These are phyloP conservation scores for Ceratocystis cacaofunesta DNA, from an alignment of 2,329 filamentous ascomycete species.

Conservation along the genomic window DNA sequence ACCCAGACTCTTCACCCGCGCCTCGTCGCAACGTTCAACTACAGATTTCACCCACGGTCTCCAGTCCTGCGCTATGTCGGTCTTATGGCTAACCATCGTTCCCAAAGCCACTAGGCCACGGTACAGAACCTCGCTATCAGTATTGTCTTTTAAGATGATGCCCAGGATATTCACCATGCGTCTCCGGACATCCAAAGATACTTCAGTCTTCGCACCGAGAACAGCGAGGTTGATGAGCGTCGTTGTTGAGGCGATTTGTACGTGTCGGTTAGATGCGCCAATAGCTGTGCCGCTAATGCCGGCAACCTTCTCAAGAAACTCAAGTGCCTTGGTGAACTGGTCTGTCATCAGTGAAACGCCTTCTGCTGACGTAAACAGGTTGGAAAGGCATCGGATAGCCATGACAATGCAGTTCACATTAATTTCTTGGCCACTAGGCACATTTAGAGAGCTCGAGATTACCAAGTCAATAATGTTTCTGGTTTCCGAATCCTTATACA, in stretches of 20 bases:
- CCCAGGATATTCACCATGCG: slow-evolving; percentile 47
- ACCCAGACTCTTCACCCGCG: slow-evolving; percentile 33
- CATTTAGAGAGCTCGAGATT: slow-evolving; percentile 25
- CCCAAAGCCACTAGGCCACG: slow-evolving; percentile 70
- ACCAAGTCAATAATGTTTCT: slow-evolving; percentile 45
- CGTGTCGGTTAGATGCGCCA: slow-evolving; percentile 54
- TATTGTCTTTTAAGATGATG: slow-evolving; percentile 48
- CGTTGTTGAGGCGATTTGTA: slow-evolving; percentile 70
- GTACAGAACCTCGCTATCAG: slow-evolving; percentile 71
- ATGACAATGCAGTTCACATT: slow-evolving; percentile 79
- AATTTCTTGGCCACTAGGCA: slow-evolving; percentile 39
- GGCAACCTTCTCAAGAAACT: slow-evolving; percentile 48
- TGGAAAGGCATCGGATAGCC: slow-evolving; percentile 63
- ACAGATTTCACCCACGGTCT: slow-evolving; percentile 29
- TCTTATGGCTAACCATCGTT: slow-evolving; percentile 45
- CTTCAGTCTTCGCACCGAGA: slow-evolving; percentile 29
- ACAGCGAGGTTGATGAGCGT: slow-evolving; percentile 76
- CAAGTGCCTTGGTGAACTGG: slow-evolving; percentile 41
- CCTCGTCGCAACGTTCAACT: slow-evolving; percentile 31
- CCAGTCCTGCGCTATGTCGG: slow-evolving; percentile 1
- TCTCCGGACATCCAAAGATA: slow-evolving; percentile 27
- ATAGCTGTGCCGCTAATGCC: slow-evolving; percentile 34
- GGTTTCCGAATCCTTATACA: slow-evolving; percentile 36
- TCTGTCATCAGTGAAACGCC: slow-evolving; percentile 54
- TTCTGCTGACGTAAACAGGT: slow-evolving; percentile 62